Evolutionary conservation across 2,329 filamentous ascomycete species (phyloP), one percentile per base, ranked within the genome.

Genomic region (Purpureocillium lavendulum): DNA sequence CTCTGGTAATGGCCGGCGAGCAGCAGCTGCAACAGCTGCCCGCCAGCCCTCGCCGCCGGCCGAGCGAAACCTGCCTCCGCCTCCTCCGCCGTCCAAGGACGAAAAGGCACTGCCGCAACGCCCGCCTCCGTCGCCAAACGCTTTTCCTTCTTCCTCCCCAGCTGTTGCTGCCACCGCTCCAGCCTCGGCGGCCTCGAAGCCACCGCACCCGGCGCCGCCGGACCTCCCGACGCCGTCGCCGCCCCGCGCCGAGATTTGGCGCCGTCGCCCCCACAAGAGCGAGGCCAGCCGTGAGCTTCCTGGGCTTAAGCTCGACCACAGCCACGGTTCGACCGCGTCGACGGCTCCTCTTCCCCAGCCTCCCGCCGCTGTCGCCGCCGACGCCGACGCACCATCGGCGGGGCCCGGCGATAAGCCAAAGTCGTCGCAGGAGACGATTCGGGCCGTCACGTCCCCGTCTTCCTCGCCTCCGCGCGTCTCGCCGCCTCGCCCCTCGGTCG

Each of bases 281-380:
- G 69, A 74, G 39, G 61, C 62, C 38, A 65, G 57, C 44, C 52
- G 70, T 28, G 64, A 68, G 35, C 61, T 76, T 4, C 56, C 70
- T 8, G 64, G 68, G 41, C 64, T 77, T 37, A 70, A 69, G 43
- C 58, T 77, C 39, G 52, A 65, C 36, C 50, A 57, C 31, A 74
- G 68, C 40, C 64, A 73, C 55, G 70, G 71, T 30, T 75, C 71
- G 15, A 74, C 71, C 4, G 65, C 64, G 14, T 58, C 61, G 30
- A 49, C 50, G 16, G 24, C 40, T 11, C 35, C 47, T 32, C 39
- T 42, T 15, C 14, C 11, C 15, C 17, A 24, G 21, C 11, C 11
- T 16, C 18, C 12, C 17, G 16, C 17, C 3, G 14, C 14, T 15
- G 16, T 14, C 14, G 29, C 21, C 21, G 29, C 12, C 36, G 3